These are phyloP conservation scores for Cyclospora cayetanensis DNA, from an alignment of 169 alveolate genomes.

Conservation along the genomic window DNA sequence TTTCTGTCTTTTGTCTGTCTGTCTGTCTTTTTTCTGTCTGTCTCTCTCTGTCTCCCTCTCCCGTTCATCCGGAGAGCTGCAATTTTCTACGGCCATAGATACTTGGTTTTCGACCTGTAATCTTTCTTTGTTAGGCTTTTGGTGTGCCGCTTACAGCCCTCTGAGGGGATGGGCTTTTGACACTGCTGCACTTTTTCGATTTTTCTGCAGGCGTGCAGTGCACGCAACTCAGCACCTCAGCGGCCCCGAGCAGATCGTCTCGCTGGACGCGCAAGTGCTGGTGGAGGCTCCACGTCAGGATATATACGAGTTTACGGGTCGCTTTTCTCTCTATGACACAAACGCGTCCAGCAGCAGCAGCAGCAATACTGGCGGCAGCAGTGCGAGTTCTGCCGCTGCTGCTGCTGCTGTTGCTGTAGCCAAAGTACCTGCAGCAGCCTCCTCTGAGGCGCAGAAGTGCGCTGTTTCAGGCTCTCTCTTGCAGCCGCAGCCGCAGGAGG, in stretches of 20 bases:
- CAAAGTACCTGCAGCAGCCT: no score
- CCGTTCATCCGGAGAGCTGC: no score
- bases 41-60: no score
- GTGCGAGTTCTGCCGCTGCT: not conserved
- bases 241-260: not conserved
- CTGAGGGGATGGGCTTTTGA: not conserved
- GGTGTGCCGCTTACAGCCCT: no score
- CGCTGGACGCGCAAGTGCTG: not conserved
- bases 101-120: no score
- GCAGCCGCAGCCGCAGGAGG: not conserved
- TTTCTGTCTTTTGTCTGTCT: no score
- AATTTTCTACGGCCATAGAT: no score
- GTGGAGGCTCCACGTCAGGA: slow-evolving; percentile 57
- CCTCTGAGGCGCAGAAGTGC: not conserved
- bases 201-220: not conserved
- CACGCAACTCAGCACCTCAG: not conserved
- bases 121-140: no score
- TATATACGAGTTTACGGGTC: slow-evolving; percentile 57
- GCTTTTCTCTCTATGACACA: not conserved
- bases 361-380: not conserved
- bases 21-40: no score
- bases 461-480: not conserved
- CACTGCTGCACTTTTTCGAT: not conserved
- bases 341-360: not conserved
- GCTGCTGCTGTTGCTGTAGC: not conserved